Percentiles rank a stretch among this genome's conserved stretches.
Evolutionary conservation across 208 protist species (phyloP).

Genomic region (Wallacemonas rigidus): DNA sequence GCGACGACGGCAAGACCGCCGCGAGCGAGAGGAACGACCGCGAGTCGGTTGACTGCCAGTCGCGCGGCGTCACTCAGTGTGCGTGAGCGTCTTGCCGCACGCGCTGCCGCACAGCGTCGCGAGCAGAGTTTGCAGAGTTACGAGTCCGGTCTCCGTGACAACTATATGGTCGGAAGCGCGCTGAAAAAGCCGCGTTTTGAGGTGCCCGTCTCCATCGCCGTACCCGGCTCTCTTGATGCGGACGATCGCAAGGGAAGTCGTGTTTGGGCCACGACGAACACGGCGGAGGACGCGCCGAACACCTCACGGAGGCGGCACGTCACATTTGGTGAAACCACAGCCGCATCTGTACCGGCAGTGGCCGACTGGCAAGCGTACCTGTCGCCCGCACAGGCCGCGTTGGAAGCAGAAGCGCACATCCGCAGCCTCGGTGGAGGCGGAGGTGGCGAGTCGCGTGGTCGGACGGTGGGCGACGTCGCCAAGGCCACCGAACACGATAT

Average conservation of each 20-base stretch:
- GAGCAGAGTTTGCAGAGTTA: constrained; percentile 31
- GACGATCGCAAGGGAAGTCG: background rate
- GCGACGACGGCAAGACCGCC: background rate
- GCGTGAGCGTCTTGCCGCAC: constrained; percentile 23
- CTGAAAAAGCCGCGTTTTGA: constrained; percentile 47
- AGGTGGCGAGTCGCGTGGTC: background rate
- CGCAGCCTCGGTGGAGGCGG: constrained; percentile 17
- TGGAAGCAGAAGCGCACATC: constrained; percentile 28
- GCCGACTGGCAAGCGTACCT: background rate
- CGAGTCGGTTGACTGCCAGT: constrained; percentile 5
- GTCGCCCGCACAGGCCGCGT: constrained; percentile 17
- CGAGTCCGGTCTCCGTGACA: constrained; percentile 37
- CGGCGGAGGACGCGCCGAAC: too few species aligned
- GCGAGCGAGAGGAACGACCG: background rate
- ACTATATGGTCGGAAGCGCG: constrained; percentile 56
- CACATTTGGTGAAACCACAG: too few species aligned
- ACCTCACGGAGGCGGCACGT: too few species aligned
- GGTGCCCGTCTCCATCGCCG: background rate
- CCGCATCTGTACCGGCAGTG: background rate
- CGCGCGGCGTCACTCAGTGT: background rate
- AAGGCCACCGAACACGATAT: constrained; percentile 6
- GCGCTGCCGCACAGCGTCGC: constrained; percentile 15
- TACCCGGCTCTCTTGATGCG: background rate
- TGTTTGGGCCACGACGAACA: too few species aligned
- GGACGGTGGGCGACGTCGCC: background rate